These are phyloP conservation scores for Coleophoma cylindrospora DNA, from an alignment of 2,329 filamentous ascomycete genomes.

Conservation along the genomic window DNA sequence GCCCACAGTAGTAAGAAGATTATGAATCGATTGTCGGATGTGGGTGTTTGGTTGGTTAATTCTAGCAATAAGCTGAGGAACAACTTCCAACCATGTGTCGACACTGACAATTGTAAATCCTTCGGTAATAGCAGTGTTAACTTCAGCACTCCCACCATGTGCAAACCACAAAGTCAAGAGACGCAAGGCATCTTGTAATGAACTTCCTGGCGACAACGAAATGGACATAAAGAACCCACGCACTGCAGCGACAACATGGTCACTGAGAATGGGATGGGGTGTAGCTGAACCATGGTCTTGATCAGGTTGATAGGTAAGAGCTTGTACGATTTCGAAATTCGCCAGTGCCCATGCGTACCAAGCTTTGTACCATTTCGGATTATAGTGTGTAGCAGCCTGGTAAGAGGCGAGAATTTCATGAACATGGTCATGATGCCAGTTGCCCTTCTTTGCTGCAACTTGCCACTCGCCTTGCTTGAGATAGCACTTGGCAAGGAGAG, in stretches of 20 bases:
- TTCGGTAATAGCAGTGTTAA: conserved; percentile 82
- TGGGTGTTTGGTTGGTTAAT: conserved; percentile 94
- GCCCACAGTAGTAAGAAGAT: conserved; percentile 86
- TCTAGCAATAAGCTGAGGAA: conserved; percentile 92
- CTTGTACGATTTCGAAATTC: conserved; percentile 96
- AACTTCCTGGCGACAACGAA: conserved; percentile 82
- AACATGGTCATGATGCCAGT: conserved; percentile 84
- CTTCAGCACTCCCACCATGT: conserved; percentile 82
- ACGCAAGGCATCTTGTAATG: conserved; percentile 89
- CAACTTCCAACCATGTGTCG: conserved; percentile 98
- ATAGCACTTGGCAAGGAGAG: conserved; percentile 89
- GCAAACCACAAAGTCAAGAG: conserved; percentile 95
- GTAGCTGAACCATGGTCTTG: conserved; percentile 33
- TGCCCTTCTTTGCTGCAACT: conserved; percentile 74
- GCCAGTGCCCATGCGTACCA: conserved; percentile 99
- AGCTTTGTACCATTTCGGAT: conserved; percentile 95
- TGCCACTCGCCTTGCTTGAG: conserved; percentile 97
- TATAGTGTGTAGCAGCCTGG: conserved; percentile 85
- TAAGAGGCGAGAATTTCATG: conserved; percentile 87
- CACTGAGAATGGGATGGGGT: conserved; percentile 63
- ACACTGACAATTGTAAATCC: conserved; percentile 89
- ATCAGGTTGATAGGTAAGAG: conserved; percentile 42
- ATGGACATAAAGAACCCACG: conserved; percentile 98
- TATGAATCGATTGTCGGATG: conserved; percentile 87
- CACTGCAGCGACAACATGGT: conserved; percentile 91